Percentiles rank a stretch among this genome's conserved stretches.
Conservation (phyloP, 371 early-diverging fungal species). For the Actinomucor elegans region DNA sequence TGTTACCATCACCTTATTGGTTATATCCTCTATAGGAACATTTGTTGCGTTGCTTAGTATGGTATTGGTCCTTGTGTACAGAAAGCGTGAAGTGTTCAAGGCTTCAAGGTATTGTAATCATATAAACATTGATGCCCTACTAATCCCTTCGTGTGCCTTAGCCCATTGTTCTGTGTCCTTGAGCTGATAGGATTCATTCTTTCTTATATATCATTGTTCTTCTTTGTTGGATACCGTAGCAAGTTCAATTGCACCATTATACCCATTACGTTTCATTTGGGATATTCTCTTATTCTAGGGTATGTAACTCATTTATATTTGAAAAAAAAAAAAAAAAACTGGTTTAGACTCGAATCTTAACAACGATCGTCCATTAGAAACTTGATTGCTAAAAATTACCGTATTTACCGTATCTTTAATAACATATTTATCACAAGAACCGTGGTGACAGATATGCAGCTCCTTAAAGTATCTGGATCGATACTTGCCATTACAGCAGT, state of each 20-base stretch:
- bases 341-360: neutral
- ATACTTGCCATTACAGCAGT: constrained; percentile 50
- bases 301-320: constrained; percentile 7
- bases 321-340: neutral
- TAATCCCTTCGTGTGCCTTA: constrained; percentile 3
- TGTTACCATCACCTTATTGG: constrained; percentile 40
- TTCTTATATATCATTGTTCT: constrained; percentile 37
- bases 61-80: constrained; percentile 35
- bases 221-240: constrained; percentile 32
- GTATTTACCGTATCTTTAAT: constrained; percentile 61
- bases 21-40: constrained; percentile 44
- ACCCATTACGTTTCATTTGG: constrained; percentile 45
- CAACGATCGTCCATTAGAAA: constrained; percentile 32
- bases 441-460: constrained; percentile 50
- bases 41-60: constrained; percentile 33
- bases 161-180: constrained; percentile 55
- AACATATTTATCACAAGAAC: constrained; percentile 63
- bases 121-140: neutral
- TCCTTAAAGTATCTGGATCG: constrained; percentile 54
- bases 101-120: constrained; percentile 58
- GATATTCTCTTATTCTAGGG: constrained; percentile 43
- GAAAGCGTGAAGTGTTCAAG: constrained; percentile 52
- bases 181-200: constrained; percentile 49
- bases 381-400: constrained; percentile 58
- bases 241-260: constrained; percentile 38